Evolutionary conservation across 768 basidiomycete species (phyloP).

Genomic region (Neoboletus magnificus): DNA sequence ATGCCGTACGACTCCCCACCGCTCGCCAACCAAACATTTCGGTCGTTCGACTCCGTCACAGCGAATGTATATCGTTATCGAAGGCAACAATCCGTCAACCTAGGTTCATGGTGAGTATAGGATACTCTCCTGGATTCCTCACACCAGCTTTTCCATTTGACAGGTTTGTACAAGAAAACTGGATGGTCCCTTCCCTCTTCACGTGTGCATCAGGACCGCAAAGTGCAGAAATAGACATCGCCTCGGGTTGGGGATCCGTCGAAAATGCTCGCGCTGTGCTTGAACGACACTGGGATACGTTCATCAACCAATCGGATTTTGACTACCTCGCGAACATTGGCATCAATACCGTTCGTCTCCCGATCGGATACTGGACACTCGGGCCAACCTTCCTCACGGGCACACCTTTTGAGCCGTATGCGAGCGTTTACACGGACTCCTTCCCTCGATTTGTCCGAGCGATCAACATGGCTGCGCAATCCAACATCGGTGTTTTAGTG

Average conservation of each 20-base stretch:
- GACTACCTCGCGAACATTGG: constrained; percentile 54
- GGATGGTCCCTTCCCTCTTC: constrained; percentile 73
- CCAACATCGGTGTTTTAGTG: constrained; percentile 48
- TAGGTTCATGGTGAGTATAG: constrained; percentile 17
- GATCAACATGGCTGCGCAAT: constrained; percentile 39
- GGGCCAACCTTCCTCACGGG: constrained; percentile 30
- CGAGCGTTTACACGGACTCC: constrained; percentile 43
- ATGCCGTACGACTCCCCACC: constrained; percentile 9
- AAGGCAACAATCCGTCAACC: constrained; percentile 20
- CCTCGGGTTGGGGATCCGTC: constrained; percentile 45
- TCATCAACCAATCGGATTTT: constrained; percentile 66
- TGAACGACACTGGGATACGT: constrained; percentile 73
- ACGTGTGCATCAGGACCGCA: constrained; percentile 49
- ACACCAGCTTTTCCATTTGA: not conserved
- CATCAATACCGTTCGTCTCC: constrained; percentile 62
- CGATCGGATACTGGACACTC: constrained; percentile 53
- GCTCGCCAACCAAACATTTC: constrained; percentile 6
- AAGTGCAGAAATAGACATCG: constrained; percentile 62
- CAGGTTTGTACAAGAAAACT: constrained; percentile 71
- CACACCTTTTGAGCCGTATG: constrained; percentile 38
- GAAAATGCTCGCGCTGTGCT: constrained; percentile 48
- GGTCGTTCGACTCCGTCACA: constrained; percentile 12
- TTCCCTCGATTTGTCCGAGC: constrained; percentile 37
- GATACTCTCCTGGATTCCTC: not conserved
- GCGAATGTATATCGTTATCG: constrained; percentile 21